Evolutionary conservation across 192 early-diverging fungal species (phyloP).

Genomic region (Coemansia sp.): DNA sequence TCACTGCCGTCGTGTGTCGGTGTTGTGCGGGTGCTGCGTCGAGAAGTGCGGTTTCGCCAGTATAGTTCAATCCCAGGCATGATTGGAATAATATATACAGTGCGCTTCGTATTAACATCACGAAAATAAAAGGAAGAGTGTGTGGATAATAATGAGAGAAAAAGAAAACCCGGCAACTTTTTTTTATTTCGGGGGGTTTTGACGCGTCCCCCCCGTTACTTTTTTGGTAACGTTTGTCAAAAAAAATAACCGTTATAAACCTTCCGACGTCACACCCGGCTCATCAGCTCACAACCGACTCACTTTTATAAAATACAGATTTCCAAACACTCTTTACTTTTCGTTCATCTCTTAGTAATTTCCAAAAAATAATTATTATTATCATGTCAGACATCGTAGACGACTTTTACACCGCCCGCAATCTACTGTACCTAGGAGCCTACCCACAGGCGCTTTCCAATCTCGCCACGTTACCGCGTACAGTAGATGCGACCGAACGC

Average conservation of each 20-base stretch:
- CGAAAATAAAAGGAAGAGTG: background rate
- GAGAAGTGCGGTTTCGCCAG: constrained; percentile 48
- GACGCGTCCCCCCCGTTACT: too few relatives aligned
- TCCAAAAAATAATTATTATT: background rate
- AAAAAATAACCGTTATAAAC: too few relatives aligned
- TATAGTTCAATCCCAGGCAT: constrained; percentile 37
- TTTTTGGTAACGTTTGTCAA: too few relatives aligned
- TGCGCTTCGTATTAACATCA: background rate
- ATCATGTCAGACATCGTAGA: constrained; percentile 39
- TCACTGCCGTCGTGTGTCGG: constrained; percentile 42
- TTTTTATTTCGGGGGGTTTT: too few relatives aligned
- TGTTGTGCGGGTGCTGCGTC: constrained; percentile 44
- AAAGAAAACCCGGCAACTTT: too few relatives aligned
- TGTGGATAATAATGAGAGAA: too few relatives aligned
- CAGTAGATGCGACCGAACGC: constrained; percentile 60
- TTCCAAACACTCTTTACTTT: too few relatives aligned
- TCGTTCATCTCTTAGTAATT: too few relatives aligned
- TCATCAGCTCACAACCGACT: too few relatives aligned
- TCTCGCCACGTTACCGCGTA: constrained; percentile 41
- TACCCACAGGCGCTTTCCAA: constrained; percentile 74
- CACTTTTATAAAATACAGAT: too few relatives aligned
- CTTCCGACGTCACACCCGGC: too few relatives aligned
- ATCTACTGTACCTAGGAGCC: constrained; percentile 73
- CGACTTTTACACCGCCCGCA: constrained; percentile 69
- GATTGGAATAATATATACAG: background rate